Percentiles rank a stretch among this genome's conserved stretches.
phyloP scores from a whole-genome alignment of 139 green algal genomes.

The Chlamydomonas sphaeroides region DNA sequence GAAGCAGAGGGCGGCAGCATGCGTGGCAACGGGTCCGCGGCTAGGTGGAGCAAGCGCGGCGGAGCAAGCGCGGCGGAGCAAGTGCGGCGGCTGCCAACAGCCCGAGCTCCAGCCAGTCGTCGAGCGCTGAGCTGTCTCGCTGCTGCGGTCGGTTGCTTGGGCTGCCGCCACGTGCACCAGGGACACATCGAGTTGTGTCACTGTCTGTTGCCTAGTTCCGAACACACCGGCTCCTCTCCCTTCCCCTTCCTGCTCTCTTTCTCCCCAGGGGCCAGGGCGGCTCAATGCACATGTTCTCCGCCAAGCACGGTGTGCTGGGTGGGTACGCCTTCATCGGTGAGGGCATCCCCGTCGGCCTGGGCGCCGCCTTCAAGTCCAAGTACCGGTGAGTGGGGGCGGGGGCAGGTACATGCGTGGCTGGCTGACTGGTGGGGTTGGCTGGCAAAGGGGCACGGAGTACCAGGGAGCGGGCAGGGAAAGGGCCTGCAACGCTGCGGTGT shows the following conservation, averaged over 20 bases:
- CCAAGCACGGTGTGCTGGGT: constrained; percentile 90
- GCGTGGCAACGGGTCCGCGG: too few species aligned
- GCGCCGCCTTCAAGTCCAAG: constrained; percentile 91
- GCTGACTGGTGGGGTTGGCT: neutral
- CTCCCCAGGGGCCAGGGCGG: constrained; percentile 84
- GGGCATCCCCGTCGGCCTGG: constrained; percentile 95
- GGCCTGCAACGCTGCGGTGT: too few species aligned
- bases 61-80: neutral
- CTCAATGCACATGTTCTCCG: constrained; percentile 98
- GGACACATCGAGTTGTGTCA: too few species aligned
- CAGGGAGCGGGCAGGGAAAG: too few species aligned
- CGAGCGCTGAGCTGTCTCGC: too few species aligned
- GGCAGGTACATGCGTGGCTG: neutral
- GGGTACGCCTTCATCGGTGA: constrained; percentile 99
- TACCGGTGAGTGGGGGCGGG: constrained; percentile 64
- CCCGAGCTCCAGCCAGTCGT: too few species aligned
- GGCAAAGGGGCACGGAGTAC: neutral
- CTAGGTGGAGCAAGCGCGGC: neutral
- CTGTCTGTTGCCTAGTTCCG: too few species aligned
- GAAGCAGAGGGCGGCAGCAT: neutral
- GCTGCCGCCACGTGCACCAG: too few species aligned
- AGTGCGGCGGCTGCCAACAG: too few species aligned
- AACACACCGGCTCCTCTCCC: too few species aligned
- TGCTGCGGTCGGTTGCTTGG: too few species aligned
- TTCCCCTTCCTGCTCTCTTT: neutral